Evolutionary conservation across 2,329 filamentous ascomycete species (phyloP), one percentile per base, ranked within the genome.

Genomic region (Hypomyces perniciosus): DNA sequence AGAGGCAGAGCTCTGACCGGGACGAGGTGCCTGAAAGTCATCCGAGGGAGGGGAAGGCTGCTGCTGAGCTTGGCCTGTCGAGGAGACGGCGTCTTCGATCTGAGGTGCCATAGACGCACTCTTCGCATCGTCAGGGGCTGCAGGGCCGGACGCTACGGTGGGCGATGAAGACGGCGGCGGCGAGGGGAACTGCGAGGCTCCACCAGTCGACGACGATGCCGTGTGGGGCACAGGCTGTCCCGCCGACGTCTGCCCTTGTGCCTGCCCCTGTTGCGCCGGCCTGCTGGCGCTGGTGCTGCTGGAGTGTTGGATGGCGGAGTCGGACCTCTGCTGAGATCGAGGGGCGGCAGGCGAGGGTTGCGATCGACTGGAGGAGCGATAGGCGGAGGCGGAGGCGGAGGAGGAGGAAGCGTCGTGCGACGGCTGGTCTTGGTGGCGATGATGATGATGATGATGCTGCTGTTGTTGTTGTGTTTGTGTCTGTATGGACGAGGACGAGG

Each of bases 111-210:
- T 81, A 62, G 74, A 72, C 62, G 61, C 68, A 50, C 63, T 61
- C 55, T 67, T 68, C 54, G 62, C 70, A 72, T 76, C 61, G 62
- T 74, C 66, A 62, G 65, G 63, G 58, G 57, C 60, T 59, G 64
- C 57, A 56, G 66, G 62, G 51, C 62, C 65, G 58, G 68, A 66
- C 52, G 64, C 63, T 48, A 66, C 66, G 52, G 72, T 67, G 20
- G 75, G 72, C 46, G 77, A 77, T 28, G 77, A 79, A 20, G 77
- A 80, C 27, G 76, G 73, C 29, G 78, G 77, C 39, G 78, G 77
- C 29, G 78, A 79, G 27, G 77, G 77, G 56, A 80, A 73, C 54
- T 72, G 70, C 42, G 76, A 74, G 51, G 71, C 71, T 57, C 71
- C 70, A 56, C 67, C 69, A 50, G 64, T 65, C 27, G 68, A 57